Conservation (phyloP, 805 yeast species). For the Metschnikowia gelsemii region DNA sequence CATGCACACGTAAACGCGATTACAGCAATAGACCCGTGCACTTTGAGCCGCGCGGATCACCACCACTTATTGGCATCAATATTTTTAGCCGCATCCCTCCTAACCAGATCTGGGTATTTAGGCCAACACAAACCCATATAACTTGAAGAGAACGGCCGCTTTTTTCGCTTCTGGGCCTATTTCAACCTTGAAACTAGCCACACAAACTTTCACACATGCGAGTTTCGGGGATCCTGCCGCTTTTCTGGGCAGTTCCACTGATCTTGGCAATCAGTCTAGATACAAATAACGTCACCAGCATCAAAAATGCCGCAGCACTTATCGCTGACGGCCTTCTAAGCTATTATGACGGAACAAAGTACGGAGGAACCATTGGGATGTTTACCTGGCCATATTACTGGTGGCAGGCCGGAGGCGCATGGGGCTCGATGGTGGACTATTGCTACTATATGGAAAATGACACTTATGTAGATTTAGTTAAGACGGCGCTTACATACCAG, state of each 20-base stretch:
- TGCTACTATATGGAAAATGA: constrained; percentile 68
- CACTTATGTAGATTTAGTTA: constrained; percentile 58
- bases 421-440: constrained; percentile 84
- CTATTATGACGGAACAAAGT: constrained; percentile 66
- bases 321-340: constrained; percentile 74
- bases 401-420: constrained; percentile 99
- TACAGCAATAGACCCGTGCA: no score
- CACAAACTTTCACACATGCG: neutral
- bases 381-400: constrained; percentile 90
- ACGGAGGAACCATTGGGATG: constrained; percentile 85
- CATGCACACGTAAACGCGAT: no score
- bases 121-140: no score
- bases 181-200: no score
- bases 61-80: no score
- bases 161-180: no score
- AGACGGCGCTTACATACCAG: constrained; percentile 68
- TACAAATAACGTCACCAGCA: constrained; percentile 41
- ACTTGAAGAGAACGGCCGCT: no score
- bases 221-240: neutral
- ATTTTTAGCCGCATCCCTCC: no score
- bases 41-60: no score
- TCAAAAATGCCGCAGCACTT: constrained; percentile 55
- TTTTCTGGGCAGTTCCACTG: constrained; percentile 10
- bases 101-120: no score
- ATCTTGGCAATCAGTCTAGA: constrained; percentile 31